Base-by-base conservation (phyloP, 768 basidiomycete species). In the Rhizopogon rudus region DNA sequence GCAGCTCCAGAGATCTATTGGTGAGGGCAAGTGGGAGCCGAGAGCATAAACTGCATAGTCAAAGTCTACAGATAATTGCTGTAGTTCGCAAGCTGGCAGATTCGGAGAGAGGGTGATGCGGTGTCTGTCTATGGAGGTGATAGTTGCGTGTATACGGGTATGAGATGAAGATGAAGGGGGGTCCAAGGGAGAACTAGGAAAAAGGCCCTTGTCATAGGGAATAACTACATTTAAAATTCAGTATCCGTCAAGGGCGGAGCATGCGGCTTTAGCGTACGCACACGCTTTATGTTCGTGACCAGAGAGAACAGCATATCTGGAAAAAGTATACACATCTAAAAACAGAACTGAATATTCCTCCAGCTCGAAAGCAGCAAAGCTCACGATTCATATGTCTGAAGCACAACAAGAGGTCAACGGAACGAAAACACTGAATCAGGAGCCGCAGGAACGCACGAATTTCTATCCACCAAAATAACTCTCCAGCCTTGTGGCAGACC, bases 211-310 rank as follows among this genome's bases (percentile, higher is more conserved):
- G 49, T 71, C 67, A 61, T 80, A 82, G 0, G 84, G 82, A 58
- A 86, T 77, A 65, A 87, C 80, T 73, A 33, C 12, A 4, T 25
- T 6, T 5, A 31, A 37, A 22, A 69, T 28, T 14, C n/a, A 50
- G 33, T 17, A 40, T 10, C 43, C 37, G 43, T 3, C 1, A 40
- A 10, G 10, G 5, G 22, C 8, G 46, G 35, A 6, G 20, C n/a
- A 29, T 41, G 59, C 5, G 14, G 13, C 5, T 22, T 37, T 9
- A 22, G 35, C 2, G 20, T 16, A 67, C 78, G 57, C 54, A 81
- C 80, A 86, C 28, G 82, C 82, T 72, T 85, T 86, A 68, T 85
- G 80, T 67, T 83, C 83, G 59, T 84, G 80, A 17, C 80, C 78
- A 40, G 81, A 74, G 5, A 85, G 73, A 20, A 84, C 78, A 16